These are phyloP conservation scores for Colletotrichum lindemuthianum DNA, from an alignment of 2,329 filamentous ascomycete species.

Conservation along the genomic window DNA sequence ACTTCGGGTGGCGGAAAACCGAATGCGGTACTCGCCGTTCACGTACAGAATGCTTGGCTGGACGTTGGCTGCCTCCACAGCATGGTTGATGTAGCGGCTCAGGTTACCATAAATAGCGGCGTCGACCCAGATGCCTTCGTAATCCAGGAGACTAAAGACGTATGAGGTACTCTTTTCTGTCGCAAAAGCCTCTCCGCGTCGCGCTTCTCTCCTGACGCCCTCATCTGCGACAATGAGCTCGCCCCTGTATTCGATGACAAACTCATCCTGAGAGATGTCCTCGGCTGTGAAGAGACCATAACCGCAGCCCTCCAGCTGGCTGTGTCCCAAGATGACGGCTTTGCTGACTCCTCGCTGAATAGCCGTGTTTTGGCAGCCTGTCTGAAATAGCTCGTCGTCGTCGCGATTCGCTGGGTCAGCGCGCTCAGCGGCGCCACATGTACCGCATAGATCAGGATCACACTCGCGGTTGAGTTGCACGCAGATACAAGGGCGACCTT, in stretches of 20 bases:
- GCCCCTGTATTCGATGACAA: conserved; percentile 83
- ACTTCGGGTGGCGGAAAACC: conserved; percentile 73
- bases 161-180: conserved; percentile 72
- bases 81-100: conserved; percentile 86
- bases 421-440: conserved; percentile 75
- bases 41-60: conserved; percentile 75
- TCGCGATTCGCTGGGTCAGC: conserved; percentile 75
- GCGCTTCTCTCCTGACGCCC: conserved; percentile 72
- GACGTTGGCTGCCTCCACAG: conserved; percentile 65
- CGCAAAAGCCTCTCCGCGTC: conserved; percentile 69
- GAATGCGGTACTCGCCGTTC: conserved; percentile 80
- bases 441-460: conserved; percentile 78
- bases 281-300: conserved; percentile 81
- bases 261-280: conserved; percentile 73
- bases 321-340: conserved; percentile 74
- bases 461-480: conserved; percentile 80
- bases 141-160: conserved; percentile 68
- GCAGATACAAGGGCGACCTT: conserved; percentile 73
- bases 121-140: conserved; percentile 75
- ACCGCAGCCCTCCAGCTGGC: conserved; percentile 73
- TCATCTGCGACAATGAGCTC: conserved; percentile 79
- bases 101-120: conserved; percentile 82
- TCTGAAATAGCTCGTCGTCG: conserved; percentile 63
- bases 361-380: conserved; percentile 76
- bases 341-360: conserved; percentile 76